phyloP scores from a whole-genome alignment of 345 rosid species.

The Brassica incana region DNA sequence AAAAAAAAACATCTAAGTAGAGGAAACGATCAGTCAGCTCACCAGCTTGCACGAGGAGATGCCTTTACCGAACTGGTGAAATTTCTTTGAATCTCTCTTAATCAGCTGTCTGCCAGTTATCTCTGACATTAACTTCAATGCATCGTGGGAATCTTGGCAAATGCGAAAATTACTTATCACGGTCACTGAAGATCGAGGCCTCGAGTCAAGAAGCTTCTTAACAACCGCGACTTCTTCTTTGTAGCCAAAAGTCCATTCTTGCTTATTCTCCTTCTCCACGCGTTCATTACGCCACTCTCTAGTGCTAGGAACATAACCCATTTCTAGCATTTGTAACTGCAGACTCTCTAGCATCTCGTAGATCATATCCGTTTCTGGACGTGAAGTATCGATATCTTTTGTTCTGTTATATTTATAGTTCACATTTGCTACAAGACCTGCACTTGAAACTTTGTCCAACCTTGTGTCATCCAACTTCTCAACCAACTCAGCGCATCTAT shows the following conservation, averaged over 20 bases:
- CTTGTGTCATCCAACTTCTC: slow-evolving; percentile 9
- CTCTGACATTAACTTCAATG: background rate
- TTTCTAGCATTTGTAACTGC: slow-evolving; percentile 11
- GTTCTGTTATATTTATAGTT: background rate
- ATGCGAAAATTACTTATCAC: background rate
- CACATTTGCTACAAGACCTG: slow-evolving; percentile 5
- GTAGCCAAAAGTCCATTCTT: background rate
- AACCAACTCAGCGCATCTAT: slow-evolving; percentile 7
- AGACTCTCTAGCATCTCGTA: slow-evolving; percentile 1
- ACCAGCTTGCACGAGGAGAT: background rate
- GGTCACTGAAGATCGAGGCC: background rate
- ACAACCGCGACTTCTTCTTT: slow-evolving; percentile 1
- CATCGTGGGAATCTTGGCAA: background rate
- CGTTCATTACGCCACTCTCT: background rate
- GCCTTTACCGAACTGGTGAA: background rate
- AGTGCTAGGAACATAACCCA: slow-evolving; percentile 11
- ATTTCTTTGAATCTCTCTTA: slow-evolving; percentile 7
- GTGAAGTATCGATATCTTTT: background rate
- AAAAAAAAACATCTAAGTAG: too few species aligned
- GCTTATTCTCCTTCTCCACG: background rate
- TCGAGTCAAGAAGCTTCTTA: background rate
- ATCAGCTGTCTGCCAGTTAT: background rate
- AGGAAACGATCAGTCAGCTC: background rate
- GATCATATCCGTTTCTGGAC: background rate
- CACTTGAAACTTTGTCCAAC: slow-evolving; percentile 4